A percentile compares a stretch with the other conserved stretches of the same genome.
Conservation (phyloP, 2,329 filamentous ascomycete species). For the Hymenoscyphus repandus region DNA sequence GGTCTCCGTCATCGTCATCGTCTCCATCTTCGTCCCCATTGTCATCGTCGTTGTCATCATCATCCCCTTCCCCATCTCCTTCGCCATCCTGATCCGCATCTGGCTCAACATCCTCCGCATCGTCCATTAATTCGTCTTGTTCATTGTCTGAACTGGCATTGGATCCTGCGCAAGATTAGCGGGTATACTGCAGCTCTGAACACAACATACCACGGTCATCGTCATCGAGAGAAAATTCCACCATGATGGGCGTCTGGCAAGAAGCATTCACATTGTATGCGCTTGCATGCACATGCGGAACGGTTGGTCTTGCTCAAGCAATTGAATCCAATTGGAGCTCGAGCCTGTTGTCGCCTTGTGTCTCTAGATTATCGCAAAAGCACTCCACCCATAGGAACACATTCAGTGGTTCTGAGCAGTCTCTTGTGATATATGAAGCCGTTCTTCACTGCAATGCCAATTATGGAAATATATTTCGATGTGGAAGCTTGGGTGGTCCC, state of each 20-base stretch:
- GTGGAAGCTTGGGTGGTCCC: no score
- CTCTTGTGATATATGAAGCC: no score
- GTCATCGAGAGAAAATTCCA: conserved; percentile 28
- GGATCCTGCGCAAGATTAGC: conserved; percentile 25
- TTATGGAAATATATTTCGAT: no score
- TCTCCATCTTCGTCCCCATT: conserved; percentile 36
- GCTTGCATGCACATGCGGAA: not conserved
- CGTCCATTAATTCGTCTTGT: conserved; percentile 54
- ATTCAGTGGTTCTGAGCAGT: no score
- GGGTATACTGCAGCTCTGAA: not conserved
- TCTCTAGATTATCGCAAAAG: no score
- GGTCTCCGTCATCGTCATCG: conserved; percentile 47
- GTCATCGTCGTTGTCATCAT: conserved; percentile 38
- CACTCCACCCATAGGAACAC: no score
- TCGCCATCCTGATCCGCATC: conserved; percentile 31
- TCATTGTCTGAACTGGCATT: conserved; percentile 46
- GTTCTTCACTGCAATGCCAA: no score
- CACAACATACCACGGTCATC: conserved; percentile 28
- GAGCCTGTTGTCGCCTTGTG: no score
- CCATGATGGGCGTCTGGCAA: conserved; percentile 22
- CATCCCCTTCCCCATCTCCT: conserved; percentile 32
- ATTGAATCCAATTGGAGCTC: not conserved
- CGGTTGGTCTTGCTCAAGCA: not conserved
- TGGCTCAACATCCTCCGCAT: conserved; percentile 33
- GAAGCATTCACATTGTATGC: conserved; percentile 13